Evolutionary conservation across 1,284 basidiomycete species (phyloP).

Genomic region (Pseudozyma thailandica): DNA sequence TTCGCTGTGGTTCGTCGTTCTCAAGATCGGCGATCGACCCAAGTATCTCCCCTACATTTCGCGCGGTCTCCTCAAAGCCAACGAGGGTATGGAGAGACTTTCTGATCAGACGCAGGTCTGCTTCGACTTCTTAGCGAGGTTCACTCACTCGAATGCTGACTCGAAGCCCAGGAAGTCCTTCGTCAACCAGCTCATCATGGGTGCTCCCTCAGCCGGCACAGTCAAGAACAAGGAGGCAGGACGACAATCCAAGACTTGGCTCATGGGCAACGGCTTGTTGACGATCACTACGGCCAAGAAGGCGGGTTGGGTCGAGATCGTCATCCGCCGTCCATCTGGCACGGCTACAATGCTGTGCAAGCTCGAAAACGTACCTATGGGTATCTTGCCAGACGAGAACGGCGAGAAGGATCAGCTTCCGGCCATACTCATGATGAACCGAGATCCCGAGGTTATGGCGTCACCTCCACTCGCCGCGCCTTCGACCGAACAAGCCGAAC

Average conservation of each 20-base stretch:
- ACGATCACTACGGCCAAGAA: slow-evolving; percentile 81
- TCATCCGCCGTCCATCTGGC: slow-evolving; percentile 88
- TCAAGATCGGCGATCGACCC: slow-evolving; percentile 85
- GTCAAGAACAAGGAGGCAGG: slow-evolving; percentile 59
- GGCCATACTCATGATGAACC: slow-evolving; percentile 79
- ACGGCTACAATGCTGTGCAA: slow-evolving; percentile 85
- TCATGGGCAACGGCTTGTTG: slow-evolving; percentile 85
- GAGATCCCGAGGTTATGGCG: slow-evolving; percentile 68
- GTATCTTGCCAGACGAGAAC: slow-evolving; percentile 60
- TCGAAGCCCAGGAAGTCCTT: slow-evolving; percentile 85
- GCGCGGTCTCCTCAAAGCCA: slow-evolving; percentile 85
- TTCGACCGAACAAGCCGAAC: slow-evolving; percentile 5
- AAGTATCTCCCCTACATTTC: slow-evolving; percentile 87
- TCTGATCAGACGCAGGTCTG: slow-evolving; percentile 95
- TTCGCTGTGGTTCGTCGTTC: slow-evolving; percentile 92
- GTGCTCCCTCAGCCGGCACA: slow-evolving; percentile 54
- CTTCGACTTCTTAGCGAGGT: slow-evolving; percentile 96
- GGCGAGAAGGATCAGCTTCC: slow-evolving; percentile 76
- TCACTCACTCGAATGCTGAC: slow-evolving; percentile 92
- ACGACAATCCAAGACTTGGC: slow-evolving; percentile 77
- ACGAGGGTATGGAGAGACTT: slow-evolving; percentile 79
- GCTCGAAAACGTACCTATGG: slow-evolving; percentile 79
- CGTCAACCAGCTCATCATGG: slow-evolving; percentile 75
- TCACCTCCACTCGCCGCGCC: slow-evolving; percentile 39
- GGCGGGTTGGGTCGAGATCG: slow-evolving; percentile 88